Evolutionary conservation across 495 filamentous ascomycete species (phyloP).

Genomic region (Lophiostoma macrostomum): DNA sequence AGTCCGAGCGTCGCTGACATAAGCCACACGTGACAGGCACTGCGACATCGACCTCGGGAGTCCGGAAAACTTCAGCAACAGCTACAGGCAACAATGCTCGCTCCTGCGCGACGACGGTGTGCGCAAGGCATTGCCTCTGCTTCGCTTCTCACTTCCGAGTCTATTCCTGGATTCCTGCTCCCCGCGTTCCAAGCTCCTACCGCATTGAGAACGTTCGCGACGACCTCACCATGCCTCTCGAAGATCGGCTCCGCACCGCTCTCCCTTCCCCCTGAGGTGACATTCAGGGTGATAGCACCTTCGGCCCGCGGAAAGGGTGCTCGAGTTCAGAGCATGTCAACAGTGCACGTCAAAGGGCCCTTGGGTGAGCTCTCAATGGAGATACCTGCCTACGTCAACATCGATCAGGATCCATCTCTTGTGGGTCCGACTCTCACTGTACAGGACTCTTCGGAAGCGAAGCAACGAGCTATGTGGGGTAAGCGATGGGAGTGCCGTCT

Average conservation of each 20-base stretch:
- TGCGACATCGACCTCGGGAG: not conserved
- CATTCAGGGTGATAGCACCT: slow-evolving; percentile 59
- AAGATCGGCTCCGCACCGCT: slow-evolving; percentile 82
- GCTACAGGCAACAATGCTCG: slow-evolving; percentile 16
- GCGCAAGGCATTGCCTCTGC: slow-evolving; percentile 1
- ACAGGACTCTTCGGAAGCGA: slow-evolving; percentile 56
- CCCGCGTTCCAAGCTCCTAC: slow-evolving; percentile 59
- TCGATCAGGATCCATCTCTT: slow-evolving; percentile 59
- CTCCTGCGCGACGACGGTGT: slow-evolving; percentile 23
- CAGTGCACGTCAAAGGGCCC: slow-evolving; percentile 69
- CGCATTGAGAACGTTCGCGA: slow-evolving; percentile 65
- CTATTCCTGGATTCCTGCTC: slow-evolving; percentile 68
- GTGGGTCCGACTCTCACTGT: slow-evolving; percentile 65
- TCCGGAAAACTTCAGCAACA: slow-evolving; percentile 1
- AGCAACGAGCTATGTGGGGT: slow-evolving; percentile 99
- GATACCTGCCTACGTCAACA: slow-evolving; percentile 68
- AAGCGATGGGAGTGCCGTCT: no score
- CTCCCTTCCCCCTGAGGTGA: slow-evolving; percentile 79
- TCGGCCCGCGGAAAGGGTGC: slow-evolving; percentile 46
- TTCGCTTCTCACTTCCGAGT: slow-evolving; percentile 34
- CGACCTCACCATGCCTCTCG: slow-evolving; percentile 61
- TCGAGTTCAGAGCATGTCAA: slow-evolving; percentile 53
- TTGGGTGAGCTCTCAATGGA: slow-evolving; percentile 69
- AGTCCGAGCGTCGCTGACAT: not conserved
- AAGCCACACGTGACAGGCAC: no score